Percentiles rank a stretch among this genome's conserved stretches.
Conservation (phyloP, 768 basidiomycete species). For the Phaeolepiota aurea region DNA sequence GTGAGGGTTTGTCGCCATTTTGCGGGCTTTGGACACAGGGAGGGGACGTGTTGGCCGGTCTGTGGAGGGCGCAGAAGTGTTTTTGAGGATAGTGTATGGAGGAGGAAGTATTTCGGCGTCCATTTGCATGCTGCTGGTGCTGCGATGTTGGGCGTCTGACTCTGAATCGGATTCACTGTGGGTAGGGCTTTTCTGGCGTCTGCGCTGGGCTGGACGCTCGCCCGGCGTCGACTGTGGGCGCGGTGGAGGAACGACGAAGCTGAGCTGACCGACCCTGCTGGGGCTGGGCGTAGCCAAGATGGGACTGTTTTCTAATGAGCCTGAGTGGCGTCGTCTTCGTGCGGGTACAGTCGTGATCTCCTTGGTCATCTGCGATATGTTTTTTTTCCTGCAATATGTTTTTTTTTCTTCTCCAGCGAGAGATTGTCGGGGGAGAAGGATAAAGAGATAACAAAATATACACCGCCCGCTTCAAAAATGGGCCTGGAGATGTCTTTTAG, state of each 20-base stretch:
- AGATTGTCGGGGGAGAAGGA: too few species aligned
- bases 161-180: slow-evolving; percentile 27
- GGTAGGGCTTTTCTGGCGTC: slow-evolving; percentile 35
- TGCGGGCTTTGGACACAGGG: slow-evolving; percentile 45
- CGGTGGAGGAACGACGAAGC: slow-evolving; percentile 40
- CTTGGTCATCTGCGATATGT: neutral
- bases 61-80: slow-evolving; percentile 11
- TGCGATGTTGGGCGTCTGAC: slow-evolving; percentile 7
- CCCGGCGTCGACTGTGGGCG: slow-evolving; percentile 72
- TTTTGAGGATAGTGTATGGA: slow-evolving; percentile 15
- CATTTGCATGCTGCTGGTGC: slow-evolving; percentile 7
- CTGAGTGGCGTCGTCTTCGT: slow-evolving; percentile 60
- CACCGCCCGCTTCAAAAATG: too few species aligned
- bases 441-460: too few species aligned
- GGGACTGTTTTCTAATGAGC: slow-evolving; percentile 32
- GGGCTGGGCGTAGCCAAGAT: slow-evolving; percentile 8
- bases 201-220: slow-evolving; percentile 43
- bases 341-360: slow-evolving; percentile 22
- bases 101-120: slow-evolving; percentile 11
- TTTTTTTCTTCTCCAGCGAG: too few species aligned
- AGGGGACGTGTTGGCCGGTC: slow-evolving; percentile 61
- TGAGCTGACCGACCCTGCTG: slow-evolving; percentile 12
- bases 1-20: slow-evolving; percentile 31
- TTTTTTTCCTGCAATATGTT: too few species aligned
- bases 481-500: too few species aligned